Percentiles rank a stretch among this genome's conserved stretches.
Evolutionary conservation across 2,329 filamentous ascomycete species (phyloP).

Genomic region (Colletotrichum simmondsii): DNA sequence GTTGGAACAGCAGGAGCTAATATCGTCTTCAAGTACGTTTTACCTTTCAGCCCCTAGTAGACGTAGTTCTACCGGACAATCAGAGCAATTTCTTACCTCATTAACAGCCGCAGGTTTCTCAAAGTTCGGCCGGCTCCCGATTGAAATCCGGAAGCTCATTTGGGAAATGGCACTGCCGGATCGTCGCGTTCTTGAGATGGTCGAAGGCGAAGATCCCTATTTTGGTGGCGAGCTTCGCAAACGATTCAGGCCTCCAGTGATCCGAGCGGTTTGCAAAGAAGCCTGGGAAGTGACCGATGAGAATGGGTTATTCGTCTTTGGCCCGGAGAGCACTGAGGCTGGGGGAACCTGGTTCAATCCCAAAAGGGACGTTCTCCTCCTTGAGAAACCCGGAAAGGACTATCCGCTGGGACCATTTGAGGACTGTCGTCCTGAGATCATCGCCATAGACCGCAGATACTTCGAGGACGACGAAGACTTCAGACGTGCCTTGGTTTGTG

Average conservation of each 20-base stretch:
- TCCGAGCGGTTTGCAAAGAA: slow-evolving; percentile 1
- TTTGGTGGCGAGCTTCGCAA: too few species aligned
- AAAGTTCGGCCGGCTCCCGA: neutral
- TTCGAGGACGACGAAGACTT: neutral
- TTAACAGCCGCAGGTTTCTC: neutral
- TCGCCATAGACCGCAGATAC: neutral
- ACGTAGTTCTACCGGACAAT: too few species aligned
- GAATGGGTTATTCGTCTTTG: neutral
- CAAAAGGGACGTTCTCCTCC: too few species aligned
- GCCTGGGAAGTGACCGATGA: neutral
- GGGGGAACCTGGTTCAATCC: neutral
- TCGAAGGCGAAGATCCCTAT: neutral
- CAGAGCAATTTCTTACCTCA: neutral
- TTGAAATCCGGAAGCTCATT: neutral
- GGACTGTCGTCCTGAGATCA: neutral
- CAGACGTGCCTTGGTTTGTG: neutral
- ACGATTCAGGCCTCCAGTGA: neutral
- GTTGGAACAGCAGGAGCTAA: neutral
- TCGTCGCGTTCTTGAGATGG: neutral
- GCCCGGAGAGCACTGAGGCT: neutral
- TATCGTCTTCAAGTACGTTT: neutral
- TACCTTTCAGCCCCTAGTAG: neutral
- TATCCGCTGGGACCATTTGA: neutral
- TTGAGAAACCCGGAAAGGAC: neutral
- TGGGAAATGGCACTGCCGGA: slow-evolving; percentile 18